Evolutionary conservation across 352 stramenopile genomes (phyloP).

Genomic region (Lagenidium giganteum): DNA sequence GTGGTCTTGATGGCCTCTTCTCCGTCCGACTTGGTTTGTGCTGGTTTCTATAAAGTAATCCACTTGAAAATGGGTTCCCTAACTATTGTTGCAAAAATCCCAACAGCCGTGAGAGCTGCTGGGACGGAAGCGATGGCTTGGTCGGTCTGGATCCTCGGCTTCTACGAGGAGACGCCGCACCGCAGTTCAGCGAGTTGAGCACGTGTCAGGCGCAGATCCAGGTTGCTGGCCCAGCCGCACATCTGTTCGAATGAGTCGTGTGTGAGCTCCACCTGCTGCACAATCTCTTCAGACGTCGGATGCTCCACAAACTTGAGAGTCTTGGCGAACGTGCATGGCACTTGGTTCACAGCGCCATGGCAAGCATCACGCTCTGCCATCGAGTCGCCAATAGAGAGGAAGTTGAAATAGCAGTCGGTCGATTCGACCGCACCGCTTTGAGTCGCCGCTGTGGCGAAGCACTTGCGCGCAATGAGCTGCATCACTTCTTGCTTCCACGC

Average conservation of each 20-base stretch:
- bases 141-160: too few relatives aligned
- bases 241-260: slow-evolving; percentile 86
- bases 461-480: slow-evolving; percentile 83
- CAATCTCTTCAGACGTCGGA: slow-evolving; percentile 69
- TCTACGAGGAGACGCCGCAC: slow-evolving; percentile 15
- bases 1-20: too few relatives aligned
- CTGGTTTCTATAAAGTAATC: too few relatives aligned
- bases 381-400: slow-evolving; percentile 80
- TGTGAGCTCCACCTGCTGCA: slow-evolving; percentile 80
- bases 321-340: slow-evolving; percentile 74
- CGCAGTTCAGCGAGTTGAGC: slow-evolving; percentile 73
- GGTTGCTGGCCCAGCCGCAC: slow-evolving; percentile 65
- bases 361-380: slow-evolving; percentile 85
- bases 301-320: slow-evolving; percentile 86
- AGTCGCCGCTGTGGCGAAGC: slow-evolving; percentile 30
- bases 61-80: too few relatives aligned
- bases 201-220: slow-evolving; percentile 74
- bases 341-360: slow-evolving; percentile 55
- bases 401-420: slow-evolving; percentile 68
- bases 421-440: slow-evolving; percentile 1
- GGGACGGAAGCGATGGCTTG: too few relatives aligned
- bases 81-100: too few relatives aligned
- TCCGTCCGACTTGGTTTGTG: too few relatives aligned
- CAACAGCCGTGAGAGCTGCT: too few relatives aligned
- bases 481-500: slow-evolving; percentile 85